Conservation (phyloP, 495 filamentous ascomycete genomes). For the Penicillium canescens region DNA sequence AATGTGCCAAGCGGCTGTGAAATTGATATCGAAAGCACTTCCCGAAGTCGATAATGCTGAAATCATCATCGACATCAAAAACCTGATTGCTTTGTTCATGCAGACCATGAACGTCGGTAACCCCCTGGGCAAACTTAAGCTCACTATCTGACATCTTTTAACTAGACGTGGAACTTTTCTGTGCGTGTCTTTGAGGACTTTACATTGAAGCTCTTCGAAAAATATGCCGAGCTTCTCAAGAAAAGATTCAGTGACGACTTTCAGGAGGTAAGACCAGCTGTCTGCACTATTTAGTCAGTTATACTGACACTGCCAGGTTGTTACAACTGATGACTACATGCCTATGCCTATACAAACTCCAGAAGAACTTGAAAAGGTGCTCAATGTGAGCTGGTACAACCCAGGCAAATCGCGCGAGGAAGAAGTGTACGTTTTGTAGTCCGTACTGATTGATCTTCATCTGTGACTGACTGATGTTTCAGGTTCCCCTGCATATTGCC, state of each 20-base stretch:
- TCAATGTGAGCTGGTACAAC: conserved; percentile 89
- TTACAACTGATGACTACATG: conserved; percentile 98
- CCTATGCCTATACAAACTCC: conserved; percentile 89
- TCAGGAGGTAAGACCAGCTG: conserved; percentile 61
- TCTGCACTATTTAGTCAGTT: background rate
- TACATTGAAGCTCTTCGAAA: conserved; percentile 82
- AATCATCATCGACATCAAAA: conserved; percentile 85
- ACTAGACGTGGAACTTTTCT: conserved; percentile 82
- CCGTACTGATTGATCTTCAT: background rate
- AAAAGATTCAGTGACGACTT: conserved; percentile 90
- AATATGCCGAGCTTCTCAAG: conserved; percentile 91
- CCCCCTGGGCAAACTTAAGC: background rate
- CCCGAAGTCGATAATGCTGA: conserved; percentile 79
- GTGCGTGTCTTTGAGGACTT: conserved; percentile 80
- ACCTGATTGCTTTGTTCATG: conserved; percentile 89
- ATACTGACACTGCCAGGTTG: conserved; percentile 59
- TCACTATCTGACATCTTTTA: conserved; percentile 11
- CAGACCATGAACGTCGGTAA: conserved; percentile 85
- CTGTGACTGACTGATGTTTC: conserved; percentile 12
- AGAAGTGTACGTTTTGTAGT: conserved; percentile 58
- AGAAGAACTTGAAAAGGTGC: conserved; percentile 94
- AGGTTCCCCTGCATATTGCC: conserved; percentile 91
- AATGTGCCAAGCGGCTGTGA: conserved; percentile 87
- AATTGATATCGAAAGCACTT: conserved; percentile 74
- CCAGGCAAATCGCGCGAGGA: conserved; percentile 76